phyloP scores from a whole-genome alignment of 352 stramenopile genomes.

The Pythium pyrilobum region DNA sequence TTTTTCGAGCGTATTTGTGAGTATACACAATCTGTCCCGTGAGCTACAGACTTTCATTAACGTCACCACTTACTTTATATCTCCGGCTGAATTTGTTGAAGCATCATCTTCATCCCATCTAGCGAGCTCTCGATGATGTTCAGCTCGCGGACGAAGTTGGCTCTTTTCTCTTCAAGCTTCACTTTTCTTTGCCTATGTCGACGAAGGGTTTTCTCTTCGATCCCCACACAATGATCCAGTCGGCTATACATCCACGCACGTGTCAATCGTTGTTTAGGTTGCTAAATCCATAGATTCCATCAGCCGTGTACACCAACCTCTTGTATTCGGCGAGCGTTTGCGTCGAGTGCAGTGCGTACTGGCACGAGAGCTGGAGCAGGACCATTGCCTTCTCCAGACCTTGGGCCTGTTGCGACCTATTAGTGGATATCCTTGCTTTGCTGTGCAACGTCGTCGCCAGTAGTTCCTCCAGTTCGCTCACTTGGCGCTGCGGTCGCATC shows the following conservation, averaged over 20 bases:
- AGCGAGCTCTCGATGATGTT: conserved; percentile 29
- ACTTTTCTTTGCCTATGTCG: background rate
- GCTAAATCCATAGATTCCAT: background rate
- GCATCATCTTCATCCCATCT: conserved; percentile 34
- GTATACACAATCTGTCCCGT: too few species aligned
- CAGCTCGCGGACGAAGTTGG: conserved; percentile 28
- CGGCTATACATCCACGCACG: background rate
- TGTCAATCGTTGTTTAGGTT: conserved; percentile 15
- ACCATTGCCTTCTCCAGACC: background rate
- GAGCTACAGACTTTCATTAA: background rate
- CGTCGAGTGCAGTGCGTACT: conserved; percentile 50
- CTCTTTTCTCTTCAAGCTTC: conserved; percentile 8
- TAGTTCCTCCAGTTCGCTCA: conserved; percentile 31
- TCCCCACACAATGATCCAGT: too few species aligned
- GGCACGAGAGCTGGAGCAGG: conserved; percentile 57
- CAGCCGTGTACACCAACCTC: conserved; percentile 29
- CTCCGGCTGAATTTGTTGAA: conserved; percentile 34
- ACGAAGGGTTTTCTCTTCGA: too few species aligned
- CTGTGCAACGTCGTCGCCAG: conserved; percentile 34
- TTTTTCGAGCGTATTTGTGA: too few species aligned
- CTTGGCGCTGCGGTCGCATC: conserved; percentile 18
- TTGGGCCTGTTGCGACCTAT: background rate
- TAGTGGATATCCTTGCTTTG: background rate
- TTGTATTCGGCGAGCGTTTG: conserved; percentile 26
- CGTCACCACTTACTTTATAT: background rate